phyloP scores from a whole-genome alignment of 1,284 basidiomycete genomes.

The Meripilus lineatus region DNA sequence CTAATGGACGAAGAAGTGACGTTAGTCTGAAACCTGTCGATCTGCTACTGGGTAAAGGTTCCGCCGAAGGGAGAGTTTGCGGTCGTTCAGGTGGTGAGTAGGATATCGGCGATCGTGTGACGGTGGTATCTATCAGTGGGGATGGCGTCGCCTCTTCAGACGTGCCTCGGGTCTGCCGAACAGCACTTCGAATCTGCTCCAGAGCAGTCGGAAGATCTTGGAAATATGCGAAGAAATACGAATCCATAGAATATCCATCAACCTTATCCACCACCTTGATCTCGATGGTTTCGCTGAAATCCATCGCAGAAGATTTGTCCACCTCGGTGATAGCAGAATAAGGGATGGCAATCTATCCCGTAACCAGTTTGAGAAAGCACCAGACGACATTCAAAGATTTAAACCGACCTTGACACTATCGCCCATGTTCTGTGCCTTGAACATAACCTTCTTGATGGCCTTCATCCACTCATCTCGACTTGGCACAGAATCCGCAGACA shows the following conservation, averaged over 20 bases:
- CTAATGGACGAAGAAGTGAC: conserved; percentile 59
- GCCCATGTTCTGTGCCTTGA: conserved; percentile 93
- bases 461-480: conserved; percentile 93
- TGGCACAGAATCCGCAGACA: conserved; percentile 75
- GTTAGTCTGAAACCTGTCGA: conserved; percentile 52
- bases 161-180: conserved; percentile 50
- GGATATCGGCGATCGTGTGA: conserved; percentile 33
- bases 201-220: conserved; percentile 72
- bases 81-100: conserved; percentile 33
- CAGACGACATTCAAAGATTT: neutral
- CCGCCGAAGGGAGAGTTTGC: conserved; percentile 12
- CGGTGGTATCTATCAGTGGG: conserved; percentile 65
- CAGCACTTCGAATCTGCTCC: conserved; percentile 72
- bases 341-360: conserved; percentile 82
- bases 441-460: conserved; percentile 85
- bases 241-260: conserved; percentile 75
- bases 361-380: conserved; percentile 2
- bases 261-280: conserved; percentile 86
- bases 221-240: conserved; percentile 94
- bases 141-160: conserved; percentile 36
- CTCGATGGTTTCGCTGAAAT: conserved; percentile 93
- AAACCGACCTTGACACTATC: conserved; percentile 81
- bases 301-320: conserved; percentile 82
- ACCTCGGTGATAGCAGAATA: conserved; percentile 87
- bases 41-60: conserved; percentile 7